Evolutionary conservation across 208 protist genomes (phyloP).

Genomic region (Trypanosoma cruzi): DNA sequence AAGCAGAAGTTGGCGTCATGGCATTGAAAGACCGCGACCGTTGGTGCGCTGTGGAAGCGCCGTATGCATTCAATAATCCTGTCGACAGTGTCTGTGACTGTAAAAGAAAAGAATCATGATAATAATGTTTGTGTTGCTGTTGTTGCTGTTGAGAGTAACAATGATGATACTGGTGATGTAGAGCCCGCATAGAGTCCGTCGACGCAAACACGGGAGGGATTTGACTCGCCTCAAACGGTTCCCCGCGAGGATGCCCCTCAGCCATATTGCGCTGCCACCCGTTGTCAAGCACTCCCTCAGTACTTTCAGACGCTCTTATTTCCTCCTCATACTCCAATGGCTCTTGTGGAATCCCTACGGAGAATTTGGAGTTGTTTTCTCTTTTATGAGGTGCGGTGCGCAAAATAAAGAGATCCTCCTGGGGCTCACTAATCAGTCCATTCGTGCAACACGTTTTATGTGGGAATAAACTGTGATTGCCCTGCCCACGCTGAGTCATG

Average conservation of each 20-base stretch:
- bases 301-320: neutral
- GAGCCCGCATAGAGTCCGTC: too few species aligned
- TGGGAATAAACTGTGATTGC: neutral
- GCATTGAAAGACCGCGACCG: neutral
- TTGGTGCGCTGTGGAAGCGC: neutral
- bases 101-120: neutral
- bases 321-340: neutral
- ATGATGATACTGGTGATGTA: constrained; percentile 13
- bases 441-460: neutral
- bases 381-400: neutral
- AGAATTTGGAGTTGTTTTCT: neutral
- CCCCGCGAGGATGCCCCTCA: neutral
- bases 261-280: neutral
- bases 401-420: neutral
- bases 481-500: too few species aligned
- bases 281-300: neutral
- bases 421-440: neutral
- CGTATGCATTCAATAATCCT: neutral
- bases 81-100: neutral
- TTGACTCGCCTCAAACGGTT: neutral
- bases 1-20: neutral
- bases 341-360: neutral
- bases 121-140: constrained; percentile 6
- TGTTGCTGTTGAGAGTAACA: constrained; percentile 4
- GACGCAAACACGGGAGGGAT: too few species aligned